Conservation (phyloP, 1,284 basidiomycete genomes). For the Pseudozyma hubeiensis region DNA sequence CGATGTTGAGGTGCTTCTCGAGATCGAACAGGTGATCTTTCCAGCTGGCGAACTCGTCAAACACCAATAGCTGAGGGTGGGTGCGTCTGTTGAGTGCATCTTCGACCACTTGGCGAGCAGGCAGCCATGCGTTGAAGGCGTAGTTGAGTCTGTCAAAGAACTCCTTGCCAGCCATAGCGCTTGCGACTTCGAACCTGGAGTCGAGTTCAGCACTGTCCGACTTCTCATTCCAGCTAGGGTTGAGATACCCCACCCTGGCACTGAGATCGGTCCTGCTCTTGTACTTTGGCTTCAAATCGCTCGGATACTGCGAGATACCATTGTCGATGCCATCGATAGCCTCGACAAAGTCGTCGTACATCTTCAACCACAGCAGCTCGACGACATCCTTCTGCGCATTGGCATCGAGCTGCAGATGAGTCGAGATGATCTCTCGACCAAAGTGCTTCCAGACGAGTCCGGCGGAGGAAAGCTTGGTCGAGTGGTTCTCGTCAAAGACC, state of each 20-base stretch:
- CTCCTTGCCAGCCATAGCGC: conserved; percentile 84
- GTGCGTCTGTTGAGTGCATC: conserved; percentile 76
- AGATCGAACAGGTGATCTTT: conserved; percentile 94
- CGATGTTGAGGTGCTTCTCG: conserved; percentile 72
- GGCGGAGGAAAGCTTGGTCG: conserved; percentile 90
- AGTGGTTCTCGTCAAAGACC: conserved; percentile 82
- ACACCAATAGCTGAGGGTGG: conserved; percentile 78
- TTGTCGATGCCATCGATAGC: conserved; percentile 91
- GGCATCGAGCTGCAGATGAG: conserved; percentile 72
- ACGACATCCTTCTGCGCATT: conserved; percentile 75
- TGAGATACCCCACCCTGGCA: conserved; percentile 62
- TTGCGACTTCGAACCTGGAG: conserved; percentile 79
- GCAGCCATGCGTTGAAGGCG: conserved; percentile 89
- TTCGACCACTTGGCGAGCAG: conserved; percentile 85
- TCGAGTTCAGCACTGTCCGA: conserved; percentile 48
- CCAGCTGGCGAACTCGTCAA: conserved; percentile 86
- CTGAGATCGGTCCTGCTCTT: conserved; percentile 64
- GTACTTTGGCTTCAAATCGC: conserved; percentile 57
- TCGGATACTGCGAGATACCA: conserved; percentile 63
- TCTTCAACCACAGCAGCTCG: conserved; percentile 82
- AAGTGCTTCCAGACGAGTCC: conserved; percentile 87
- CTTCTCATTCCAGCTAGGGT: conserved; percentile 66
- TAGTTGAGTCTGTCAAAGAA: conserved; percentile 85
- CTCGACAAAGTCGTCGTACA: conserved; percentile 93
- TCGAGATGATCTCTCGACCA: conserved; percentile 86